phyloP scores from a whole-genome alignment of 306 rosid species.

The Vicia sativa region DNA sequence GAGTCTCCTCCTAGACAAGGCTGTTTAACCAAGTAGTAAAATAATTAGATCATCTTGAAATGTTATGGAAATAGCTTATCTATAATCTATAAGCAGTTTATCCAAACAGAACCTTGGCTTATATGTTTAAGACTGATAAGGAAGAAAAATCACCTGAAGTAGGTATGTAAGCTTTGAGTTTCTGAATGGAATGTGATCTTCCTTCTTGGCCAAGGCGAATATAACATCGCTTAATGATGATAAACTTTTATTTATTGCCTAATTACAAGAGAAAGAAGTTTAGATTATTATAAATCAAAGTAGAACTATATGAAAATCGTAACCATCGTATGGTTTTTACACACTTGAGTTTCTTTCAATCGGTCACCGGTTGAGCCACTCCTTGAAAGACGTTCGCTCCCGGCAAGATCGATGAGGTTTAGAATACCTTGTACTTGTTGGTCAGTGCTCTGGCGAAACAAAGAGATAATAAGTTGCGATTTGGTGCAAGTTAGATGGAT shows the following conservation, averaged over 20 bases:
- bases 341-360: slow-evolving; percentile 93
- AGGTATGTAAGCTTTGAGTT: slow-evolving; percentile 97
- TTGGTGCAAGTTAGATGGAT: slow-evolving; percentile 10
- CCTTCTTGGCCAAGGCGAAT: slow-evolving; percentile 95
- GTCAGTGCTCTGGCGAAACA: slow-evolving; percentile 69
- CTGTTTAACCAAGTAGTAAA: slow-evolving; percentile 48
- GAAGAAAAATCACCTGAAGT: slow-evolving; percentile 72
- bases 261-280: slow-evolving; percentile 32
- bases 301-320: slow-evolving; percentile 10
- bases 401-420: slow-evolving; percentile 98
- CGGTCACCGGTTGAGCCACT: slow-evolving; percentile 97
- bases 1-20: slow-evolving; percentile 98
- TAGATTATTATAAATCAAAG: slow-evolving; percentile 25
- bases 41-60: neutral
- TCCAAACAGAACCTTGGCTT: too few species aligned
- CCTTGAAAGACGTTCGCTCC: slow-evolving; percentile 97
- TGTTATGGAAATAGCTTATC: neutral
- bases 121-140: neutral
- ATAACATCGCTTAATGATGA: slow-evolving; percentile 93
- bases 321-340: slow-evolving; percentile 26
- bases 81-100: too few species aligned
- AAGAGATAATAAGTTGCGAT: slow-evolving; percentile 28
- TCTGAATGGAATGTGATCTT: slow-evolving; percentile 87
- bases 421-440: slow-evolving; percentile 95
- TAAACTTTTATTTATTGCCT: slow-evolving; percentile 92